Evolutionary conservation across 2,329 filamentous ascomycete genomes (phyloP), one percentile per base, ranked within the genome.

Genomic region (Amesomyces nigricolor): DNA sequence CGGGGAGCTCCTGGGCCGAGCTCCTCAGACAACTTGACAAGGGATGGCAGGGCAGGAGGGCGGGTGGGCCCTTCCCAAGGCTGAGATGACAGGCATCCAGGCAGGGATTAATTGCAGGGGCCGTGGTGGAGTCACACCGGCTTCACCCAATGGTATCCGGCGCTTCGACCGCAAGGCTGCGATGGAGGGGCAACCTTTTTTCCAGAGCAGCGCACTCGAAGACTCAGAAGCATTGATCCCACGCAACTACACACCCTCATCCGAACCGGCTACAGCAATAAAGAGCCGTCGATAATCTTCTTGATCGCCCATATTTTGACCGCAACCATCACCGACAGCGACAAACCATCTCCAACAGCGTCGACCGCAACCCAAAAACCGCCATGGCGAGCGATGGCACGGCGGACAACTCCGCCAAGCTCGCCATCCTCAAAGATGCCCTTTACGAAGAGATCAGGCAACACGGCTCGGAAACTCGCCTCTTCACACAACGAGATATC

Each of bases 401-500:
- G 5, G 54, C 48, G 45, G 60, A 51, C 22, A 57, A 62, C 35
- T 35, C 45, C 29, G 59, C 66, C 43, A 81, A 81, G 70, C 65
- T 80, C 54, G 65, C 69, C 39, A 71, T 80, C 54, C 75, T 79
- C 65, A 83, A 83, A 65, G 72, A 79, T 61, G 73, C 75, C 13
- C 76, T 84, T 40, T 84, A 83, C 69, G 76, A 81, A 47, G 74
- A 75, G 32, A 80, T 78, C 63, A 73, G 73, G 61, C 76, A 79
- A 58, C 73, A 75, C 16, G 74, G 75, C 58, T 71, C 74, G 58
- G 70, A 74, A 43, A 70, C 73, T 38, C 72, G 73, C 46, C 69
- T 81, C 49, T 85, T 84, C 68, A 77, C 75, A 11, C 82, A 86
- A 65, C 73, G 78, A 37, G 81, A 85, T 61, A 71, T 86, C 39